phyloP scores from a whole-genome alignment of 805 yeast genomes.

The Ogataea polymorpha region DNA sequence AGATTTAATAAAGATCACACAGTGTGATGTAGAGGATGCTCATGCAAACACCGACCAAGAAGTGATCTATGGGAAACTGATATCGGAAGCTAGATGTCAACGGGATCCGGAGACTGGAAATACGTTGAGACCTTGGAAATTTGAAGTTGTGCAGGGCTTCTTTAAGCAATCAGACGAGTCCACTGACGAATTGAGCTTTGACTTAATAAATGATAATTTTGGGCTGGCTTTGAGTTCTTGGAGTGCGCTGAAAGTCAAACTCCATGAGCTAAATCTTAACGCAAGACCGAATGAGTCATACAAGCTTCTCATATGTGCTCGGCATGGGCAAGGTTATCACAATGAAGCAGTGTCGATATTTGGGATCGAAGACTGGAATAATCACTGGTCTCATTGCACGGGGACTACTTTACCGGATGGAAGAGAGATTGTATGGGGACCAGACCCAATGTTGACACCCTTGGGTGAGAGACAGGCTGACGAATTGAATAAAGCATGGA shows the following conservation, averaged over 20 bases:
- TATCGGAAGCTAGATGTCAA: conserved; percentile 12
- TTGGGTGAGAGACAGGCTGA: conserved; percentile 56
- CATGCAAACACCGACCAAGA: conserved; percentile 22
- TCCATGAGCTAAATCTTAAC: conserved; percentile 29
- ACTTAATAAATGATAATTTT: conserved; percentile 40
- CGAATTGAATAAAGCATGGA: conserved; percentile 44
- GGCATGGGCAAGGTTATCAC: conserved; percentile 73
- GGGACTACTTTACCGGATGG: conserved; percentile 45
- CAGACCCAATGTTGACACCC: conserved; percentile 58
- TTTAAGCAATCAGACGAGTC: conserved; percentile 43
- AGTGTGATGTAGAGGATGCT: conserved; percentile 30
- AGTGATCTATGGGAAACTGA: conserved; percentile 11
- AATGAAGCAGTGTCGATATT: conserved; percentile 53
- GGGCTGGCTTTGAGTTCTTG: conserved; percentile 43
- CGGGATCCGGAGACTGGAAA: conserved; percentile 27
- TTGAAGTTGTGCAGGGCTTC: conserved; percentile 47
- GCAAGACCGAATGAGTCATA: conserved; percentile 40
- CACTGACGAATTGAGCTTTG: conserved; percentile 47
- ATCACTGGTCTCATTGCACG: conserved; percentile 46
- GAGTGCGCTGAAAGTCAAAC: conserved; percentile 34
- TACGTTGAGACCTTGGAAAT: conserved; percentile 40
- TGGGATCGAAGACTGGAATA: conserved; percentile 57
- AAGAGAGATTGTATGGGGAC: conserved; percentile 47
- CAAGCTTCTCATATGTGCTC: conserved; percentile 51
- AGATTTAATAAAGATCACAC: conserved; percentile 20